A percentile compares a stretch with the other conserved stretches of the same genome.
phyloP scores from a whole-genome alignment of 2,329 filamentous ascomycete genomes.

The Ceratocystiopsis brevicomis region DNA sequence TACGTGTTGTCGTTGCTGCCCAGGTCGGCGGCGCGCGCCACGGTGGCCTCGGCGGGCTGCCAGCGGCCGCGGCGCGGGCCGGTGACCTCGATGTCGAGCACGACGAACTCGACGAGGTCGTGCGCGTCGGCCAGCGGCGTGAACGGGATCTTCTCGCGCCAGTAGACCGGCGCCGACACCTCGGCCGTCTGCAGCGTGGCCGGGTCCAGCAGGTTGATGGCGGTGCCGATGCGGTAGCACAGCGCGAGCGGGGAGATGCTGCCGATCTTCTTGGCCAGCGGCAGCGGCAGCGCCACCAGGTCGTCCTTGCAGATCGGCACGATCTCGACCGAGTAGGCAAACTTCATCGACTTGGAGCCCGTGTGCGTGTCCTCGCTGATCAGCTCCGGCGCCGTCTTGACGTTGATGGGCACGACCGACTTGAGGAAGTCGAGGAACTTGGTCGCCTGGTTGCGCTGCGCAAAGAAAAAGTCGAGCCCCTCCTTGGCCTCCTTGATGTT shows the following conservation, averaged over 20 bases:
- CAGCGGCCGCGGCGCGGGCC: slow-evolving; percentile 62
- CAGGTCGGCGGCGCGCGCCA: slow-evolving; percentile 72
- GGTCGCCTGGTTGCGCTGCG: slow-evolving; percentile 74
- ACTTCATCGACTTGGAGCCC: slow-evolving; percentile 82
- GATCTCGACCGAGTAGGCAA: slow-evolving; percentile 73
- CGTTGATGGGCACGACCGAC: slow-evolving; percentile 50
- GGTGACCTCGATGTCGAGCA: slow-evolving; percentile 80
- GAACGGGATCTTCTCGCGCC: slow-evolving; percentile 60
- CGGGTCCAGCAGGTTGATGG: slow-evolving; percentile 77
- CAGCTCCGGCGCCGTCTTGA: slow-evolving; percentile 36
- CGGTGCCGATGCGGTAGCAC: slow-evolving; percentile 75
- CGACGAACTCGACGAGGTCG: slow-evolving; percentile 76
- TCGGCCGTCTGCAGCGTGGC: slow-evolving; percentile 82
- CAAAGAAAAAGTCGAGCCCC: slow-evolving; percentile 90
- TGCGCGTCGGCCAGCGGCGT: slow-evolving; percentile 62
- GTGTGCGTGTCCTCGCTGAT: slow-evolving; percentile 91
- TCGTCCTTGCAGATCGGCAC: slow-evolving; percentile 97
- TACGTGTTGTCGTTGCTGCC: slow-evolving; percentile 75
- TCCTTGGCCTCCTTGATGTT: slow-evolving; percentile 97
- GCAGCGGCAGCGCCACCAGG: slow-evolving; percentile 78
- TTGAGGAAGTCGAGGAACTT: slow-evolving; percentile 59
- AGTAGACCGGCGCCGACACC: slow-evolving; percentile 66
- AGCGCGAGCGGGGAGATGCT: slow-evolving; percentile 77
- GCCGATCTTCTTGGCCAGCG: slow-evolving; percentile 67
- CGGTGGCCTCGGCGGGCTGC: slow-evolving; percentile 69